Conservation (phyloP, 1,284 basidiomycete genomes). For the Tetrapyrgos nigripes region DNA sequence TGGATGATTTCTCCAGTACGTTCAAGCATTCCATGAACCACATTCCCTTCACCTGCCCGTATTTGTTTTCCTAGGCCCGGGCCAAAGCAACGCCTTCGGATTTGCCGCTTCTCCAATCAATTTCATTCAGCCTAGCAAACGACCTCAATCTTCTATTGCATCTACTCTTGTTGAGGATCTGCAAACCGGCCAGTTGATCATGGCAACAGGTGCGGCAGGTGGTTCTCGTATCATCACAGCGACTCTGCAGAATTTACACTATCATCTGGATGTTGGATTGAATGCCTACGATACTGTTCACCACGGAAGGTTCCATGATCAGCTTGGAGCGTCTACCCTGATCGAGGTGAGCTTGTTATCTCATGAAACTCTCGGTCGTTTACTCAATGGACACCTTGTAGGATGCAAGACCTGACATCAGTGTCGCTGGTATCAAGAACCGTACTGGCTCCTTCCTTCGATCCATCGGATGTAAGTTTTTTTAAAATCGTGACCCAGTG, state of each 20-base stretch:
- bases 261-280: slow-evolving; percentile 30
- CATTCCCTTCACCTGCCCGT: neutral
- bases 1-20: slow-evolving; percentile 11
- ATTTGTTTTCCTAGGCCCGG: slow-evolving; percentile 26
- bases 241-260: slow-evolving; percentile 34
- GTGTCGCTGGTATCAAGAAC: slow-evolving; percentile 22
- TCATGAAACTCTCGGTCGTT: neutral
- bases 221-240: slow-evolving; percentile 36
- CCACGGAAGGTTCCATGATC: slow-evolving; percentile 34
- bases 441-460: slow-evolving; percentile 25
- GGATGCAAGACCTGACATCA: slow-evolving; percentile 3
- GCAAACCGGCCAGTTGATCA: slow-evolving; percentile 28
- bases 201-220: slow-evolving; percentile 36
- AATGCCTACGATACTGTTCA: slow-evolving; percentile 20
- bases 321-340: slow-evolving; percentile 26
- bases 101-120: slow-evolving; percentile 30
- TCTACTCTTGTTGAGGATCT: slow-evolving; percentile 34
- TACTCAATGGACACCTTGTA: neutral
- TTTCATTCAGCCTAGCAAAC: slow-evolving; percentile 24
- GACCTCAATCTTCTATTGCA: slow-evolving; percentile 34
- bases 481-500: slow-evolving; percentile 21
- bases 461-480: slow-evolving; percentile 26
- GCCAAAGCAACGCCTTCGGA: slow-evolving; percentile 31
- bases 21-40: neutral
- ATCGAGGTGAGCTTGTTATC: slow-evolving; percentile 23